Evolutionary conservation across 2,329 filamentous ascomycete genomes (phyloP), one percentile per base, ranked within the genome.

Genomic region (Trichoderma asperellum): DNA sequence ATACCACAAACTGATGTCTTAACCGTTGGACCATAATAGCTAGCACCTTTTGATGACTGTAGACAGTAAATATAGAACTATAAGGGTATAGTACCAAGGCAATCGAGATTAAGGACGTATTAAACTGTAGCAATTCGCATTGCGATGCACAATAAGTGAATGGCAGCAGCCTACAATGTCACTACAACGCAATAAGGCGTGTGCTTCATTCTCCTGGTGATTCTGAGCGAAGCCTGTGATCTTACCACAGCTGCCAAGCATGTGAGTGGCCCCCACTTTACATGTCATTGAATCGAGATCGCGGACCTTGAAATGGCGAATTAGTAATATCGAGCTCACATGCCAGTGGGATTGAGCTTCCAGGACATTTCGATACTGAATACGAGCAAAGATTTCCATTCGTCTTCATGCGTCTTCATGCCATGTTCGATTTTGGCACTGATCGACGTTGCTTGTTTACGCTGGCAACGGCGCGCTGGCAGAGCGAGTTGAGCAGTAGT

Each of bases 21-120:
- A 68, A 75, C 75, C 75, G 72, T 74, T 76, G 75, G 73, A 76
- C 75, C 72, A 75, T 72, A 70, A 71, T 73, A 74, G 74, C 74
- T 64, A 16, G 40, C 40, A 43, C 40, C 7, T n/a, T 43, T 18
- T n/a, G 16, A 43, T 43, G 4, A 7, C 6, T 43, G 3, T 18
- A n/a, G 1, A 2, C 2, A 1, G 3, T 2, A 8, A 43, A 18
- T 18, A 0, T 18, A 8, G 10, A 2, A 40, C 2, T 43, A 43
- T 43, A 43, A 43, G 40, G 40, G 2, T n/a, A 4, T 5, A 8
- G 2, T 8, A 7, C 2, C 5, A 7, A 24, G 24, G 24, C 16
- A n/a, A n/a, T 18, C 7, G 10, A 2, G 1, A 43, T 18, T 3
- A 11, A 6, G 18, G 10, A 6, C 5, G 16, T 5, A 24, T 24